phyloP scores from a whole-genome alignment of 192 early-diverging fungal genomes.

The Funneliformis mosseae region DNA sequence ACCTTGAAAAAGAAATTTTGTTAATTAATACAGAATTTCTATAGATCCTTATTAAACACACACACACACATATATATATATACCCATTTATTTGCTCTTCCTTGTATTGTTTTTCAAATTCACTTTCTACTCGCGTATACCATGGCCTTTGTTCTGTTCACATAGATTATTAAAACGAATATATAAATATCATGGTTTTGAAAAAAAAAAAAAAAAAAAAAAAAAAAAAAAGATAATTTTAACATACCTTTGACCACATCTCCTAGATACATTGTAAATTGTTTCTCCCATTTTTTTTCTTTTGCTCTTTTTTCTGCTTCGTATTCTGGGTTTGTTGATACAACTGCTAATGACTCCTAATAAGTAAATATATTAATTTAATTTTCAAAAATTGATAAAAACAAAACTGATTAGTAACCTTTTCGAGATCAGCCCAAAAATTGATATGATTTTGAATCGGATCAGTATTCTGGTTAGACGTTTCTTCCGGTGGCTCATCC shows the following conservation, averaged over 20 bases:
- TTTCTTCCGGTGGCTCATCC: background rate
- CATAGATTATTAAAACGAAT: too few species aligned
- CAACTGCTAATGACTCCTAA: slow-evolving; percentile 23
- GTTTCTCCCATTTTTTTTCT: slow-evolving; percentile 55
- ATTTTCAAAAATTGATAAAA: background rate
- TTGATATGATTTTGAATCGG: slow-evolving; percentile 49
- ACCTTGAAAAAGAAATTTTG: background rate
- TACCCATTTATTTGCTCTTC: background rate
- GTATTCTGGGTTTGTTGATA: slow-evolving; percentile 52
- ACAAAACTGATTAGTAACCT: slow-evolving; percentile 26
- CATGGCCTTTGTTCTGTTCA: slow-evolving; percentile 22
- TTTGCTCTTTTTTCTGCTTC: slow-evolving; percentile 59
- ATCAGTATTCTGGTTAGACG: background rate
- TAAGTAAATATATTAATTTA: background rate
- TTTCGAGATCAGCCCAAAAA: slow-evolving; percentile 60
- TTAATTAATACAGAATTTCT: too few species aligned
- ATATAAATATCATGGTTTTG: background rate
- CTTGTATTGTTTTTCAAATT: slow-evolving; percentile 6
- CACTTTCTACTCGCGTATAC: background rate
- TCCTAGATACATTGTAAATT: slow-evolving; percentile 71
- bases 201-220: background rate
- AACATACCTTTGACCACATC: slow-evolving; percentile 42
- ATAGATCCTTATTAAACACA: background rate
- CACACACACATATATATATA: background rate
- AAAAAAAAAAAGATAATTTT: background rate